Evolutionary conservation across 345 rosid genomes (phyloP), one percentile per base, ranked within the genome.

Genomic region (Citrus australasica): DNA sequence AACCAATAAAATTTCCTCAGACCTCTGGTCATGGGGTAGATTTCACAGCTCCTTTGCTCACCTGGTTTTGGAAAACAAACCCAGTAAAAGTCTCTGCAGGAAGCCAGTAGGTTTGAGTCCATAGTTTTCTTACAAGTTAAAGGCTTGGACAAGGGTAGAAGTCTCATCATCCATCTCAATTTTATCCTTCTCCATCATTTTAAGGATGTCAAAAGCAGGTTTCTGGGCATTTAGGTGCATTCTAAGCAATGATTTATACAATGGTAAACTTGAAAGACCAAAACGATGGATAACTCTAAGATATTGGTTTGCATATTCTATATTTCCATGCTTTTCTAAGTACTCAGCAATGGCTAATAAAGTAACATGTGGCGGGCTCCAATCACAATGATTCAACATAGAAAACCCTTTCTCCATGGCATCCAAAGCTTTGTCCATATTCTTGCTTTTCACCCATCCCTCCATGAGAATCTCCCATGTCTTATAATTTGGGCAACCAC

Each of bases 381-480:
- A 90, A 2, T 86, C 74, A 79, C 92, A 88, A 21, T 69, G 42
- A 73, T 85, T 83, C 88, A 87, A 71, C 82, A 85, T 63, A 16
- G 77, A 8, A 51, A 90, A 81, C n/a, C 81, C 87, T 76, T 72
- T 74, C 84, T 74, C 85, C 92, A 90, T 82, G 55, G 92, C 90
- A 79, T 80, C 78, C 25, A 89, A 61, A 46, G 92, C 93, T 75
- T 90, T 87, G n/a, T 78, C 87, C 89, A 90, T 87, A 68, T 82
- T 76, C 61, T 73, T 69, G 77, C 80, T 72, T 70, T 82, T 87
- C 76, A 89, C 82, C 90, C 89, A 87, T 33, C 91, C 93, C 80
- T 92, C 93, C 85, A 80, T 84, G 22, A 92, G 80, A 67, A 92
- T 92, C 62, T 92, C 95, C 95, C 93, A 92, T n/a, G 93, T 90